These are phyloP conservation scores for Chalciporus piperatus DNA, from an alignment of 768 basidiomycete species.

Conservation along the genomic window DNA sequence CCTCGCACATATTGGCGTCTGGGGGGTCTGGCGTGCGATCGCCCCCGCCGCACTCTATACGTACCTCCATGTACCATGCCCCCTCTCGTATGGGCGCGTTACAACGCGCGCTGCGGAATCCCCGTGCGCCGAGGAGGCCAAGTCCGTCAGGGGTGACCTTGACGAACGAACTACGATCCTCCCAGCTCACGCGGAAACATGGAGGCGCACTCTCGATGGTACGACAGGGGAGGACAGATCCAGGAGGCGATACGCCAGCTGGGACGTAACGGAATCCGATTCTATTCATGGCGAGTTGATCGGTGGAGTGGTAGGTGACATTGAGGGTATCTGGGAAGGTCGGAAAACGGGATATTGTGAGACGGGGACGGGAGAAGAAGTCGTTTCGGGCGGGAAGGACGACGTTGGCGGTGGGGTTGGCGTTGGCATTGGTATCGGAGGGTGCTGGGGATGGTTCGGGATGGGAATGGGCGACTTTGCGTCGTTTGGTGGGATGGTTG, in stretches of 20 bases:
- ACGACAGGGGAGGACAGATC: slow-evolving; percentile 60
- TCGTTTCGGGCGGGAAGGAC: slow-evolving; percentile 67
- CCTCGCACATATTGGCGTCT: slow-evolving; percentile 54
- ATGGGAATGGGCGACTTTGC: slow-evolving; percentile 49
- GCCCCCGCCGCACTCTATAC: slow-evolving; percentile 71
- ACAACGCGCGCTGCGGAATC: slow-evolving; percentile 86
- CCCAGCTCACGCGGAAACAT: slow-evolving; percentile 78
- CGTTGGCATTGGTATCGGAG: slow-evolving; percentile 43
- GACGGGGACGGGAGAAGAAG: slow-evolving; percentile 64
- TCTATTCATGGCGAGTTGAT: slow-evolving; percentile 69
- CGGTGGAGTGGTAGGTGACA: slow-evolving; percentile 58
- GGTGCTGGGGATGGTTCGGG: slow-evolving; percentile 54
- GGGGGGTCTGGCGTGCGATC: slow-evolving; percentile 40
- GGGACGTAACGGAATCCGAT: slow-evolving; percentile 79
- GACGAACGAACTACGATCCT: slow-evolving; percentile 82
- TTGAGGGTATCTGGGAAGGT: slow-evolving; percentile 60
- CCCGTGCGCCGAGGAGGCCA: slow-evolving; percentile 75
- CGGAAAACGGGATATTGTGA: slow-evolving; percentile 74
- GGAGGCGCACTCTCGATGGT: slow-evolving; percentile 80
- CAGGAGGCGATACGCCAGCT: slow-evolving; percentile 66
- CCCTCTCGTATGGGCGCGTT: slow-evolving; percentile 90
- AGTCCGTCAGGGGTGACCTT: slow-evolving; percentile 78
- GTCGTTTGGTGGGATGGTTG: slow-evolving; percentile 36
- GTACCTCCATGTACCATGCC: slow-evolving; percentile 92
- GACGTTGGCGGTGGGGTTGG: slow-evolving; percentile 37